phyloP scores from a whole-genome alignment of 2,329 filamentous ascomycete species.

The Hypoxylon rubiginosum region DNA sequence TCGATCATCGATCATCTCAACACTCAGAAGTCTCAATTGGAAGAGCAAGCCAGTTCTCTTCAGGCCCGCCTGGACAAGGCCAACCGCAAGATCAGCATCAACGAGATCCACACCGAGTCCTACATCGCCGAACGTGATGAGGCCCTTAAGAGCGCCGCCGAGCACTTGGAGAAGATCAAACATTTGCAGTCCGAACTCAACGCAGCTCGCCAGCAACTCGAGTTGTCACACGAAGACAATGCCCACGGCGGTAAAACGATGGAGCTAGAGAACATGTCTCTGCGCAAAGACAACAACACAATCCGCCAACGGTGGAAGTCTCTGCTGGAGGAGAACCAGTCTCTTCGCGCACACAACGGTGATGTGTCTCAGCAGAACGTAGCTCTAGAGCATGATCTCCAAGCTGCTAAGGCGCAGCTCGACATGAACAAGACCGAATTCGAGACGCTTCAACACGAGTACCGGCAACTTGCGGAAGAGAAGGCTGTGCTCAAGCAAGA shows the following conservation, averaged over 20 bases:
- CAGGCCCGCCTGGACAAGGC: conserved; percentile 73
- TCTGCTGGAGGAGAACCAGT: conserved; percentile 60
- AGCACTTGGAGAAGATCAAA: conserved; percentile 65
- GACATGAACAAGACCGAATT: conserved; percentile 59
- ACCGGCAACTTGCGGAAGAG: conserved; percentile 51
- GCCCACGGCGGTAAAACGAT: conserved; percentile 53
- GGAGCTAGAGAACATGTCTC: conserved; percentile 57
- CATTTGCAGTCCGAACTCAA: conserved; percentile 58
- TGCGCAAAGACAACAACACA: conserved; percentile 59
- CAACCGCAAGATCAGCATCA: conserved; percentile 72
- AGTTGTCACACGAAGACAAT: conserved; percentile 51
- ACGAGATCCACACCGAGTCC: conserved; percentile 73
- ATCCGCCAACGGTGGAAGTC: conserved; percentile 60
- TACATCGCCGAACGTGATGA: conserved; percentile 75
- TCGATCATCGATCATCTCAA: conserved; percentile 60
- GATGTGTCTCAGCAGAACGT: conserved; percentile 59
- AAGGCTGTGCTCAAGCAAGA: conserved; percentile 63
- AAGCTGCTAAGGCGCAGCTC: conserved; percentile 46
- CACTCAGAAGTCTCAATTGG: conserved; percentile 69
- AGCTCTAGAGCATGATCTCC: conserved; percentile 57
- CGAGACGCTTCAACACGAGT: conserved; percentile 55
- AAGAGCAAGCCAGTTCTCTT: conserved; percentile 70
- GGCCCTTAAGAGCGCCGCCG: conserved; percentile 71
- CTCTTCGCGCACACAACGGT: conserved; percentile 59
- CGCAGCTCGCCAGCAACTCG: conserved; percentile 58